phyloP scores from a whole-genome alignment of 129 eudicot species.

The Chrysanthemum makinoi region DNA sequence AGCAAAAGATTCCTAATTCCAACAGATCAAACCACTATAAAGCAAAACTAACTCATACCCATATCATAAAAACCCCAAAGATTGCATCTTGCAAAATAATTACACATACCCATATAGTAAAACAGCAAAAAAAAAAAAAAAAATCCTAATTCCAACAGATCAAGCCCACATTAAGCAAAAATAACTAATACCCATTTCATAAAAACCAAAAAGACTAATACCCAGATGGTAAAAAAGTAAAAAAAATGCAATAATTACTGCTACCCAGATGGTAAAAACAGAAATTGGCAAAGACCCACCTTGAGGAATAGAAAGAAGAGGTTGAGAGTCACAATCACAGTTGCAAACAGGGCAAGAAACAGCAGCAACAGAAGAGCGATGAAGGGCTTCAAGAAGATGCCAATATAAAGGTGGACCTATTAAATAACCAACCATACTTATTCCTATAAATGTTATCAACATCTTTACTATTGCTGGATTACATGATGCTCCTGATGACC shows the following conservation, averaged over 20 bases:
- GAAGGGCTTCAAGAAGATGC: conserved; percentile 73
- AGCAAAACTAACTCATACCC: too few relatives aligned
- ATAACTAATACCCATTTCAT: not conserved
- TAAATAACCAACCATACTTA: conserved; percentile 67
- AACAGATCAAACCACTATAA: not conserved
- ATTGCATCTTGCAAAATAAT: too few relatives aligned
- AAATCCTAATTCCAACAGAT: too few relatives aligned
- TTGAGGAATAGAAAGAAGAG: conserved; percentile 70
- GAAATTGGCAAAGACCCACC: conserved; percentile 28
- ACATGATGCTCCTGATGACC: conserved; percentile 28
- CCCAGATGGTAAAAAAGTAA: not conserved
- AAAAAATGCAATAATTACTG: not conserved
- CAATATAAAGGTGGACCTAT: conserved; percentile 92
- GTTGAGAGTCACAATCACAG: conserved; percentile 78
- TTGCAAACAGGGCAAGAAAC: conserved; percentile 69
- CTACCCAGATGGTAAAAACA: conserved; percentile 4
- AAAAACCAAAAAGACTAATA: not conserved
- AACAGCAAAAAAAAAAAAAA: not conserved
- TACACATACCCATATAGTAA: too few relatives aligned
- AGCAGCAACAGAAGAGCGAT: conserved; percentile 46
- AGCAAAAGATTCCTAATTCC: not conserved
- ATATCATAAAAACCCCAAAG: too few relatives aligned
- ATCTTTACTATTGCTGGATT: conserved; percentile 54
- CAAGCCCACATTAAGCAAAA: too few relatives aligned
- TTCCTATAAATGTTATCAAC: conserved; percentile 52